Percentiles rank a stretch among this genome's conserved stretches.
These are phyloP conservation scores for Beauveria scarabaeidicola DNA, from an alignment of 2,329 filamentous ascomycete species.

Conservation along the genomic window DNA sequence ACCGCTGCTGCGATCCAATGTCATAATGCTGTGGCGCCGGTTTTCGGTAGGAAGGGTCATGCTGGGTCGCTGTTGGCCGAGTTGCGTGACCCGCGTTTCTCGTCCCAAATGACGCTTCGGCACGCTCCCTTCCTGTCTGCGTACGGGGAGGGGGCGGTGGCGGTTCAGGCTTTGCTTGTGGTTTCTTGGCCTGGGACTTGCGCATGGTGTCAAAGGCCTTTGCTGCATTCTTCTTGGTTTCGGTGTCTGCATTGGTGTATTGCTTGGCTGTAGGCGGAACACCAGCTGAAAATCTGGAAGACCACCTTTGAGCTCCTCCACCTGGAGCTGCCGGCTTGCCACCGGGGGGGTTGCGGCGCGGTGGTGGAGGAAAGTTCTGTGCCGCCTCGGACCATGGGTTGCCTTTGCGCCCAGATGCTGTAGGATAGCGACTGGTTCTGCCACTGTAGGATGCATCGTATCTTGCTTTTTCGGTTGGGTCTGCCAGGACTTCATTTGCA, in stretches of 20 bases:
- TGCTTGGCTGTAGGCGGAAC: slow-evolving; percentile 36
- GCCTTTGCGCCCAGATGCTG: slow-evolving; percentile 46
- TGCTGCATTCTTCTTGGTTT: slow-evolving; percentile 33
- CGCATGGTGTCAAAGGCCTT: slow-evolving; percentile 37
- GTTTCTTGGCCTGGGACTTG: slow-evolving; percentile 23
- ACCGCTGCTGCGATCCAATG: slow-evolving; percentile 15
- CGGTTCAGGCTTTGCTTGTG: slow-evolving; percentile 22
- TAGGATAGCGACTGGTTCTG: slow-evolving; percentile 30
- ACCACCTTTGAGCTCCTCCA: slow-evolving; percentile 33
- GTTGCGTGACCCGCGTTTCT: slow-evolving; percentile 43
- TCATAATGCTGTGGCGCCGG: slow-evolving; percentile 7
- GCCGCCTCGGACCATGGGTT: slow-evolving; percentile 48
- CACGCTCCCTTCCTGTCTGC: slow-evolving; percentile 44
- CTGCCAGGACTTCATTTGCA: slow-evolving; percentile 65
- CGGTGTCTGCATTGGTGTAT: slow-evolving; percentile 23
- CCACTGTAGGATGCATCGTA: slow-evolving; percentile 42
- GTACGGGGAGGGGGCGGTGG: slow-evolving; percentile 33
- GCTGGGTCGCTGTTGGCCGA: slow-evolving; percentile 34
- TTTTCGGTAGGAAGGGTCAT: slow-evolving; percentile 14
- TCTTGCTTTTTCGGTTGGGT: slow-evolving; percentile 40
- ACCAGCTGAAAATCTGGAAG: slow-evolving; percentile 31
- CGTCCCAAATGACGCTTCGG: slow-evolving; percentile 46
- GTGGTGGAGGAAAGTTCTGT: slow-evolving; percentile 43
- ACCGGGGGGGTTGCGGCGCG: slow-evolving; percentile 29
- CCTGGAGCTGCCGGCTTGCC: slow-evolving; percentile 24